Evolutionary conservation across 176 grass and related monocot species (phyloP).

Genomic region (Ananas comosus): DNA sequence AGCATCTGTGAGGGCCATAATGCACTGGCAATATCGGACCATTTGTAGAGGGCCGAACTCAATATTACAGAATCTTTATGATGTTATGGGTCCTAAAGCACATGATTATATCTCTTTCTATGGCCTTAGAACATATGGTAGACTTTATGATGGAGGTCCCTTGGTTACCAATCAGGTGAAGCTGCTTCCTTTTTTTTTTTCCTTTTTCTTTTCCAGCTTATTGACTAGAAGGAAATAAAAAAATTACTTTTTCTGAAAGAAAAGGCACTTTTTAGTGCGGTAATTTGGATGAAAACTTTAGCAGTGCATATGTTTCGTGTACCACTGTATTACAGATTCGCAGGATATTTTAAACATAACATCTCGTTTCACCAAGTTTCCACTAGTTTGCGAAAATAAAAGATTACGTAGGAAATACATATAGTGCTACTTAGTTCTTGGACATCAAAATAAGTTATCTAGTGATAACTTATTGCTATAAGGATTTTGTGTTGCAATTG

Average conservation of each 20-base stretch:
- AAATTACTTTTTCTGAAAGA: background rate
- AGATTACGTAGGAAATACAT: too few relatives aligned
- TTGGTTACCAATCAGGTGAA: constrained; percentile 72
- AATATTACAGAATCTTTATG: constrained; percentile 63
- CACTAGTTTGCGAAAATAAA: too few relatives aligned
- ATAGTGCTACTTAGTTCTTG: too few relatives aligned
- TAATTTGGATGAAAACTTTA: background rate
- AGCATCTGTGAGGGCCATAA: constrained; percentile 75
- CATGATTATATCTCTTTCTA: constrained; percentile 79
- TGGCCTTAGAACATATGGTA: constrained; percentile 67
- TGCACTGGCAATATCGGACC: constrained; percentile 85
- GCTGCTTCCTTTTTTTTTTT: background rate
- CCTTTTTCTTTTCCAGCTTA: background rate
- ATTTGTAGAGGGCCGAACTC: constrained; percentile 74
- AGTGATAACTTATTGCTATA: too few relatives aligned
- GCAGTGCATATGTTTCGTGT: background rate
- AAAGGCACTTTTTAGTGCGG: background rate
- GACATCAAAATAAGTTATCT: too few relatives aligned
- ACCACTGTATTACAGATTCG: background rate
- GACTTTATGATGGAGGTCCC: constrained; percentile 47
- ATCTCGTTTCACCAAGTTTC: too few relatives aligned
- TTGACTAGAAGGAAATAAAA: background rate
- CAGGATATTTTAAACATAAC: too few relatives aligned
- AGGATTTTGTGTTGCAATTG: too few relatives aligned
- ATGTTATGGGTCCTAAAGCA: constrained; percentile 53